Evolutionary conservation across 2,329 filamentous ascomycete genomes (phyloP).

Genomic region (Fusarium albosuccineum): DNA sequence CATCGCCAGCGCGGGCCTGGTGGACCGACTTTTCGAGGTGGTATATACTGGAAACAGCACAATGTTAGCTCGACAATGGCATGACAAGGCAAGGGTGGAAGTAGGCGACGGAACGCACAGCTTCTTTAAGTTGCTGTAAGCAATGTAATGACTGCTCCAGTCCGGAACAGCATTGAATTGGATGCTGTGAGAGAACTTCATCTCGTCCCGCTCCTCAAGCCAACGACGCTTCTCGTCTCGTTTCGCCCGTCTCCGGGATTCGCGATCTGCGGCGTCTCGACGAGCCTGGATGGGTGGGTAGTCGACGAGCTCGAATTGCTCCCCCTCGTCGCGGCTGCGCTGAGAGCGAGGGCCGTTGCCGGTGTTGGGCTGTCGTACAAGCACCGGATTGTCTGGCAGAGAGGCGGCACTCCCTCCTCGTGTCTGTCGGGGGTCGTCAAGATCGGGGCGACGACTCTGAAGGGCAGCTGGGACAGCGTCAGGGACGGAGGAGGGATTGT

Average conservation of each 20-base stretch:
- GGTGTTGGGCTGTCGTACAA: conserved; percentile 12
- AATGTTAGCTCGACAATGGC: conserved; percentile 16
- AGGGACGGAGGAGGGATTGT: conserved; percentile 57
- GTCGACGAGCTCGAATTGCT: conserved; percentile 58
- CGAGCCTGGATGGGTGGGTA: conserved; percentile 52
- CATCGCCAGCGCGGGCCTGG: conserved; percentile 73
- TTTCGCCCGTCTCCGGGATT: conserved; percentile 57
- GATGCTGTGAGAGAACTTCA: conserved; percentile 99
- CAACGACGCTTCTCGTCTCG: conserved; percentile 74
- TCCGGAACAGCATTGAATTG: conserved; percentile 99
- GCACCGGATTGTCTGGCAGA: conserved; percentile 22
- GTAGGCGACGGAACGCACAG: conserved; percentile 70
- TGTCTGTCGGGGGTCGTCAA: conserved; percentile 42
- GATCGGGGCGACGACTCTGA: conserved; percentile 29
- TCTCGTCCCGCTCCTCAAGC: conserved; percentile 83
- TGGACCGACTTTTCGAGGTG: conserved; percentile 88
- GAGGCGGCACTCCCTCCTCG: conserved; percentile 54
- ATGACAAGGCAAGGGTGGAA: background rate
- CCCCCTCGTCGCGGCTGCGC: conserved; percentile 16
- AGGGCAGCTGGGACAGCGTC: conserved; percentile 44
- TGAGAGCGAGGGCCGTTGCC: background rate
- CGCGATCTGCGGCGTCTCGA: conserved; percentile 48
- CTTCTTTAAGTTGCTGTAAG: conserved; percentile 99
- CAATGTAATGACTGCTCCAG: conserved; percentile 98
- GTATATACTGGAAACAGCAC: conserved; percentile 79